Conservation (phyloP, 306 rosid genomes). For the Gastrolobium bilobum region DNA sequence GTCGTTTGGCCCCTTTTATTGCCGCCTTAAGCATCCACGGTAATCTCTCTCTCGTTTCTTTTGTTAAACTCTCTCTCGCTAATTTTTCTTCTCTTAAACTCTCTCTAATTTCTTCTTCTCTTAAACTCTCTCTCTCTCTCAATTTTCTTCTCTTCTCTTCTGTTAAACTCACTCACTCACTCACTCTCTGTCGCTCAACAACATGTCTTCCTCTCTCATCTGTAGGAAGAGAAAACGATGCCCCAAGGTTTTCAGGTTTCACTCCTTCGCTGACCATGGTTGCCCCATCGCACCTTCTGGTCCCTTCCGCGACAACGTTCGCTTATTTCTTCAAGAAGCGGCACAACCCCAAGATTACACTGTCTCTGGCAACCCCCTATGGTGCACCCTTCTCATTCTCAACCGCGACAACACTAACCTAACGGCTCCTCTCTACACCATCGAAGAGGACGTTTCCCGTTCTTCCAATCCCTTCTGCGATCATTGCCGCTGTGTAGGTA, state of each 20-base stretch:
- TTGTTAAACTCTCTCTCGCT: too few species aligned
- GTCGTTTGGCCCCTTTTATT: too few species aligned
- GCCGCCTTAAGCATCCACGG: too few species aligned
- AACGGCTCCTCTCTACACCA: conserved; percentile 74
- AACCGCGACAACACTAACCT: conserved; percentile 65
- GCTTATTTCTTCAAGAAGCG: conserved; percentile 72
- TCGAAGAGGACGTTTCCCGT: conserved; percentile 70
- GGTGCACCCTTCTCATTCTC: conserved; percentile 84
- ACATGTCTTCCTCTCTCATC: conserved; percentile 68
- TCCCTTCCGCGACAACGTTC: conserved; percentile 77
- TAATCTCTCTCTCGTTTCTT: too few species aligned
- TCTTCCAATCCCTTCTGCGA: conserved; percentile 76
- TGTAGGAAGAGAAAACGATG: conserved; percentile 75
- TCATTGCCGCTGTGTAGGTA: conserved; percentile 80
- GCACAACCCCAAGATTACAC: conserved; percentile 66
- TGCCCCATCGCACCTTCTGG: conserved; percentile 57
- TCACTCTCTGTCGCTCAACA: conserved; percentile 7
- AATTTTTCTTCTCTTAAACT: too few species aligned
- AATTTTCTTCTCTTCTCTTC: too few species aligned
- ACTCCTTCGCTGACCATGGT: conserved; percentile 72
- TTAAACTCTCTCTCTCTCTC: too few species aligned
- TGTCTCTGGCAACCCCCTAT: conserved; percentile 66
- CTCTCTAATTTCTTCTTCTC: too few species aligned
- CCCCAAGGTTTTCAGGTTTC: conserved; percentile 68
- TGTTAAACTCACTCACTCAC: too few species aligned